Evolutionary conservation across 176 grass and related monocot genomes (phyloP), one percentile per base, ranked within the genome.

Genomic region (Paspalum notatum): DNA sequence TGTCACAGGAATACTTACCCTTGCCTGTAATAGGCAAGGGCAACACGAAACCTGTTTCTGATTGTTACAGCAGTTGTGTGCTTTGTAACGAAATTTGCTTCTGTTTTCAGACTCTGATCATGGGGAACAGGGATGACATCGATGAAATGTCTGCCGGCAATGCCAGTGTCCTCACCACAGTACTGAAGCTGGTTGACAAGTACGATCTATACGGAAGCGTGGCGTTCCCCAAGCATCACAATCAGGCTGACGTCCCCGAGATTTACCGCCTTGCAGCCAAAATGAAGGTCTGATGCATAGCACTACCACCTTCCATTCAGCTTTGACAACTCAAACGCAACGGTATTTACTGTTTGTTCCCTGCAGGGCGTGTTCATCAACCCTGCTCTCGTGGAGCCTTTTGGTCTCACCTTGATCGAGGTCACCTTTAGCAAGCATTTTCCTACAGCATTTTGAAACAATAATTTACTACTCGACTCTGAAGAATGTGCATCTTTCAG

Each of bases 111-210:
- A 87, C 76, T 9, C 67, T 98, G 82, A 98, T 98, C 71, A 95
- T 98, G 96, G 96, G 96, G 66, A 98, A 98, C 86, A 85, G 96
- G 59, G 96, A 98, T 79, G 88, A 98, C 82, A 98, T 98, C 24
- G 96, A 98, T 0, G 88, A 95, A 7, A 93, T 98, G 92, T 89
- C 96, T 20, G 75, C 72, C 0, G 96, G 96, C 20, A 98, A 95
- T 45, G 96, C 90, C 3, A 87, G 76, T 45, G 96, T 95, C 68
- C 90, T 98, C 24, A 89, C 83, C 41, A 99, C 92, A 62, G 96
- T 93, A 41, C 73, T 99, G 76, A 99, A 99, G 71, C 78, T 95
- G 66, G 77, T 99, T 4, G 96, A 99, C 71, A 99, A 99, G 87
- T 95, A 99, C 85, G 96, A 99, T 82, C 82, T 99, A 9, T 99